Evolutionary conservation across 805 yeast genomes (phyloP), one percentile per base, ranked within the genome.

Genomic region (Metschnikowia arizonensis): DNA sequence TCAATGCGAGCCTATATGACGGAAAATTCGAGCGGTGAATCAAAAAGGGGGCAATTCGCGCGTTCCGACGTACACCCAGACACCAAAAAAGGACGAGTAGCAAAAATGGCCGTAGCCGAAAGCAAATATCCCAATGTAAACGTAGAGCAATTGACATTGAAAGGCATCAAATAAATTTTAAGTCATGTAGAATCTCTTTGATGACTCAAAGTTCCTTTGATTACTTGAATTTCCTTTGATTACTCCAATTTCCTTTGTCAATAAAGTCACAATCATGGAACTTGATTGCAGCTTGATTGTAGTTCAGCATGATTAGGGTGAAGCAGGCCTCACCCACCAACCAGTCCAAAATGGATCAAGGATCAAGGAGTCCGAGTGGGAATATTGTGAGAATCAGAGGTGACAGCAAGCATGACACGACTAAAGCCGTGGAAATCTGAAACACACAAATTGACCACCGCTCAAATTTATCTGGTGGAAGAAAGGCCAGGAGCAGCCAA

Each of bases 21-120:
- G 32, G 32, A 19, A 23, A 10, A 10, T 11, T 12, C 18, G 42
- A 18, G 33, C 14, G 25, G 32, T n/a, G 31, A 18, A 42, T 23
- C 36, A 36, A 24, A 35, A 35, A 34, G 41, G 34, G 14, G 41
- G 34, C 19, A 11, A 15, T 21, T 23, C 42, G 42, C 42, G 42
- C 42, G 34, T 15, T 33, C 23, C 15, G 21, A n/a, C 32, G 29
- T 15, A 39, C 18, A 39, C 42, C 42, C 42, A 25, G 25, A 39
- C 42, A 39, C 42, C 42, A 39, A 14, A 25, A 39, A 15, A 28
- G 21, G 32, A 21, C 42, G 35, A 30, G 14, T 5, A 12, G 19
- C 29, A 31, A 39, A 19, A 17, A 19, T 28, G 8, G 23, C 28
- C 14, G 21, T 5, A 12, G 17, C 42, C 11, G 17, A 10, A 21